Evolutionary conservation across 805 yeast species (phyloP).

Genomic region (Sporopachydermia quercuum): DNA sequence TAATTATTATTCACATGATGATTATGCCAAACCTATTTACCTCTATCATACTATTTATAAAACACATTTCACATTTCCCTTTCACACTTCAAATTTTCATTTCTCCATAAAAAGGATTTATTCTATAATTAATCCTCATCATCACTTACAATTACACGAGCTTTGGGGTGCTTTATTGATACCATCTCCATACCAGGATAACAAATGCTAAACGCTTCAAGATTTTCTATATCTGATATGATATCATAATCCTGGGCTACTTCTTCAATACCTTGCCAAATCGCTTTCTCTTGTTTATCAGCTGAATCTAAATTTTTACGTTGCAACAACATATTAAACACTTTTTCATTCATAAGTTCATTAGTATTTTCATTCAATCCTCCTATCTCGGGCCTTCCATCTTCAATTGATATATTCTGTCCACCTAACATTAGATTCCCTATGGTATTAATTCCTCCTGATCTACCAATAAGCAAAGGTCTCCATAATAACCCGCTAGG

Average conservation of each 20-base stretch:
- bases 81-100: no score
- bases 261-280: background rate
- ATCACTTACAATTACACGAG: background rate
- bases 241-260: background rate
- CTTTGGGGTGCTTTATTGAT: background rate
- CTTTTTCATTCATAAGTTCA: no score
- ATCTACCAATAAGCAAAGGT: slow-evolving; percentile 71
- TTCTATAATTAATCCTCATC: background rate
- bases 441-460: slow-evolving; percentile 65
- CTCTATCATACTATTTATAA: no score
- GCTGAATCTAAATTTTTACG: no score
- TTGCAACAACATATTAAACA: no score
- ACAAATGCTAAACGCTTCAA: background rate
- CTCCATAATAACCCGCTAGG: slow-evolving; percentile 56
- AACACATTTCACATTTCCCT: no score
- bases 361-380: background rate
- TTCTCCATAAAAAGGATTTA: no score
- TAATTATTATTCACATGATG: no score
- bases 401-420: no score
- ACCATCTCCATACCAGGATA: background rate
- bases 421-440: no score
- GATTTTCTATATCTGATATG: background rate
- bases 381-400: background rate
- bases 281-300: no score
- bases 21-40: no score